These are phyloP conservation scores for Citrullus amarus DNA, from an alignment of 306 rosid species.

Conservation along the genomic window DNA sequence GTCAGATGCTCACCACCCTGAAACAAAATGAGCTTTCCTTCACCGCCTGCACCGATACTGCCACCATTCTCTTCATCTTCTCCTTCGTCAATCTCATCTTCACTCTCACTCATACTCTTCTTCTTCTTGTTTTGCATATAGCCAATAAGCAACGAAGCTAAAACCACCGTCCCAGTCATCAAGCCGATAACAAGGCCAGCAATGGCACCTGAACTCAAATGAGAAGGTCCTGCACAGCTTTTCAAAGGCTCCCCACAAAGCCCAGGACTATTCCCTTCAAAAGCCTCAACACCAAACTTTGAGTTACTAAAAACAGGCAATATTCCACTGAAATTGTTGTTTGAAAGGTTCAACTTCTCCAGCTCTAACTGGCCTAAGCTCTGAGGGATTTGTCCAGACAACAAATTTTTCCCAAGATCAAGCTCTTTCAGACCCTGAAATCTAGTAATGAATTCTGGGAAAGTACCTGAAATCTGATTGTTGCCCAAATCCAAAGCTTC, in stretches of 20 bases:
- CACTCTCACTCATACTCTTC: constrained; percentile 59
- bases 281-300: constrained; percentile 56
- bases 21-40: constrained; percentile 88
- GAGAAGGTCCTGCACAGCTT: constrained; percentile 42
- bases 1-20: constrained; percentile 90
- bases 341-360: constrained; percentile 74
- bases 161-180: constrained; percentile 80
- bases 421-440: constrained; percentile 61
- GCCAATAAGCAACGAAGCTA: constrained; percentile 76
- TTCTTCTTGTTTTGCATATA: constrained; percentile 82
- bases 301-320: constrained; percentile 56
- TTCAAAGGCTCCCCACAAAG: constrained; percentile 81
- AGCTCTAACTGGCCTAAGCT: constrained; percentile 38
- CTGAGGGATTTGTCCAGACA: constrained; percentile 51
- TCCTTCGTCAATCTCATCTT: constrained; percentile 69
- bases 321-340: constrained; percentile 80
- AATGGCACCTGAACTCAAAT: constrained; percentile 84
- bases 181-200: constrained; percentile 89
- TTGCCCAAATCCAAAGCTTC: constrained; percentile 60
- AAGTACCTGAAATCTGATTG: constrained; percentile 59
- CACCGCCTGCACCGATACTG: constrained; percentile 30
- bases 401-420: constrained; percentile 56
- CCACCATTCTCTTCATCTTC: constrained; percentile 44
- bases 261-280: constrained; percentile 68
- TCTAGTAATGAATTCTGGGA: constrained; percentile 59